Conservation (phyloP, 2,329 filamentous ascomycete genomes). For the Fusarium sp. region DNA sequence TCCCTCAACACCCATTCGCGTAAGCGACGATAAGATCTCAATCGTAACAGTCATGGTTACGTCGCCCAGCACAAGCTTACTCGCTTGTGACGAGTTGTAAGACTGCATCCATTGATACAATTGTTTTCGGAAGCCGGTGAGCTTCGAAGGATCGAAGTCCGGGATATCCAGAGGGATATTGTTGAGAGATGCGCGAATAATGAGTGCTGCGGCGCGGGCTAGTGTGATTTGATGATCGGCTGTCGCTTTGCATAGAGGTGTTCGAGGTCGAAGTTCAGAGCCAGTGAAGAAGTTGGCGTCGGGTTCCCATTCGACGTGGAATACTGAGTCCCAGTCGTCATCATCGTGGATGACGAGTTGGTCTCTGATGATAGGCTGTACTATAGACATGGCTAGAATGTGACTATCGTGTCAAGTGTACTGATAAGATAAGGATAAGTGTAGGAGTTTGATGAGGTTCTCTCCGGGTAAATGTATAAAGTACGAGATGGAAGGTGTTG, state of each 20-base stretch:
- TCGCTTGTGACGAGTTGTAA: not conserved
- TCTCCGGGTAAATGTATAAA: no score
- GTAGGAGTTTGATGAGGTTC: fast-evolving
- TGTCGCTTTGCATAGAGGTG: not conserved
- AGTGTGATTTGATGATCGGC: conserved; percentile 11
- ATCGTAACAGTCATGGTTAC: conserved; percentile 24
- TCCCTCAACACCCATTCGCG: conserved; percentile 3
- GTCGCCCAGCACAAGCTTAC: not conserved
- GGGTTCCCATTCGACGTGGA: conserved; percentile 16
- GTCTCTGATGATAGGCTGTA: conserved; percentile 18
- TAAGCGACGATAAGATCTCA: conserved; percentile 25
- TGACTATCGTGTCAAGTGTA: fast-evolving
- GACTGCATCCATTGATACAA: conserved; percentile 12
- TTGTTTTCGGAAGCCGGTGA: not conserved
- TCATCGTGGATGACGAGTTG: not conserved
- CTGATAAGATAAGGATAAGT: not conserved
- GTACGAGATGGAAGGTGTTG: fast-evolving
- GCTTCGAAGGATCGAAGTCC: not conserved
- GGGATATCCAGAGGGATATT: conserved; percentile 20
- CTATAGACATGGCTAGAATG: conserved; percentile 4
- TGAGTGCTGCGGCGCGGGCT: conserved; percentile 20
- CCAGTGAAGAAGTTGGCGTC: conserved; percentile 20
- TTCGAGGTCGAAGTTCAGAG: not conserved
- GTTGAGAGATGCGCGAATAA: conserved; percentile 19
- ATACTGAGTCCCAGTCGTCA: conserved; percentile 4